Evolutionary conservation across 2,329 filamentous ascomycete species (phyloP).

Genomic region (Monosporascus sp.): DNA sequence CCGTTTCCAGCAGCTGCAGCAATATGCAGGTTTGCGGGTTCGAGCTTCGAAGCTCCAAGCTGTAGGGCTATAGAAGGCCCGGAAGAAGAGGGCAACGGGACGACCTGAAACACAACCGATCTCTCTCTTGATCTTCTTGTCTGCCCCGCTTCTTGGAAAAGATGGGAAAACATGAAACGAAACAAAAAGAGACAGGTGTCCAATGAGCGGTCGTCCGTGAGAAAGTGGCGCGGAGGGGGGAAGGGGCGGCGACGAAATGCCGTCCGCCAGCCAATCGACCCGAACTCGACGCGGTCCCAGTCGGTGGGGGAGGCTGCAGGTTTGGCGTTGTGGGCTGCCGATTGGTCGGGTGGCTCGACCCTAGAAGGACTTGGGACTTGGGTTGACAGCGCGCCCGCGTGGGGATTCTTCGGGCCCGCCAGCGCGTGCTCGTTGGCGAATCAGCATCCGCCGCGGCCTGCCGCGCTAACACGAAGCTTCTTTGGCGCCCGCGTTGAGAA

Average conservation of each 20-base stretch:
- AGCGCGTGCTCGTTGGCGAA: neutral
- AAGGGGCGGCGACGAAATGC: neutral
- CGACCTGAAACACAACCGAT: neutral
- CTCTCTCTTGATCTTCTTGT: neutral
- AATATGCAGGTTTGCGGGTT: neutral
- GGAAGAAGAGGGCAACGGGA: neutral
- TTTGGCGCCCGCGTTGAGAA: neutral
- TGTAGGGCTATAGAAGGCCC: neutral
- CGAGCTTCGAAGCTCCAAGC: neutral
- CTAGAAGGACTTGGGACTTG: neutral
- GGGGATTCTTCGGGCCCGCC: neutral
- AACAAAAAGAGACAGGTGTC: neutral
- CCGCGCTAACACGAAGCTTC: neutral
- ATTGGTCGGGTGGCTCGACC: slow-evolving; percentile 2
- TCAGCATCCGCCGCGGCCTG: neutral
- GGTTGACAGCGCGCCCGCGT: neutral
- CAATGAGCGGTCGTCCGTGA: neutral
- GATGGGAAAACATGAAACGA: neutral
- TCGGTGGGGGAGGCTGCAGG: neutral
- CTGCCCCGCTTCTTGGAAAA: neutral
- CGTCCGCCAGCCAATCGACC: slow-evolving; percentile 8
- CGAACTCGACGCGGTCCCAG: slow-evolving; percentile 7
- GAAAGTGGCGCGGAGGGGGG: neutral
- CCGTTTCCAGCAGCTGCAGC: neutral
- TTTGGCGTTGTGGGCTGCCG: neutral